Conservation (phyloP, 2,329 filamentous ascomycete species). For the Hypoxylon sp. region DNA sequence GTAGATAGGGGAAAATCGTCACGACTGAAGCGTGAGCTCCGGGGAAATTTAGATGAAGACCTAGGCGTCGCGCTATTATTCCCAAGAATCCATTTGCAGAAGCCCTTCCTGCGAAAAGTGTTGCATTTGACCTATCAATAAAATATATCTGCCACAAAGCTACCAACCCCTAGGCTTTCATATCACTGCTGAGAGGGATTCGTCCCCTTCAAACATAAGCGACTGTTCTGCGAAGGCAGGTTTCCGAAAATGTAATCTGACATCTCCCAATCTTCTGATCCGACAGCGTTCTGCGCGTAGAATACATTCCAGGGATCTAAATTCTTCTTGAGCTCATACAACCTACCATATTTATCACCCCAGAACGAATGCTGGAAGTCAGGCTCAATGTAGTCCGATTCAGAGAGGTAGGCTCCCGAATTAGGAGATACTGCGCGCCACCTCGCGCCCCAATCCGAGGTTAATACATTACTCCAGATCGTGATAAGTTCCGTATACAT, state of each 20-base stretch:
- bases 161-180: not conserved
- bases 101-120: too few relatives aligned
- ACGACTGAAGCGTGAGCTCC: too few relatives aligned
- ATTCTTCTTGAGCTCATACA: conserved; percentile 57
- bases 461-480: conserved; percentile 48
- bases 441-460: conserved; percentile 45
- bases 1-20: too few relatives aligned
- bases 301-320: conserved; percentile 57
- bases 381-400: conserved; percentile 57
- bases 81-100: too few relatives aligned
- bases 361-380: conserved; percentile 58
- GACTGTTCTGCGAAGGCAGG: conserved; percentile 51
- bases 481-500: conserved; percentile 50
- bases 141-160: not conserved
- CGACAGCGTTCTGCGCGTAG: conserved; percentile 57
- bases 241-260: conserved; percentile 49
- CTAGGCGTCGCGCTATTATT: too few relatives aligned
- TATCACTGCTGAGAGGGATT: conserved; percentile 4
- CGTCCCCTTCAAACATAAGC: conserved; percentile 47
- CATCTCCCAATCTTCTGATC: conserved; percentile 58
- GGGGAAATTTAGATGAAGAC: too few relatives aligned
- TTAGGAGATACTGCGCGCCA: conserved; percentile 48
- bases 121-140: not conserved
- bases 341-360: conserved; percentile 55
- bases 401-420: conserved; percentile 51